phyloP scores from a whole-genome alignment of 139 green algal genomes.

The Tetraselmis chui region DNA sequence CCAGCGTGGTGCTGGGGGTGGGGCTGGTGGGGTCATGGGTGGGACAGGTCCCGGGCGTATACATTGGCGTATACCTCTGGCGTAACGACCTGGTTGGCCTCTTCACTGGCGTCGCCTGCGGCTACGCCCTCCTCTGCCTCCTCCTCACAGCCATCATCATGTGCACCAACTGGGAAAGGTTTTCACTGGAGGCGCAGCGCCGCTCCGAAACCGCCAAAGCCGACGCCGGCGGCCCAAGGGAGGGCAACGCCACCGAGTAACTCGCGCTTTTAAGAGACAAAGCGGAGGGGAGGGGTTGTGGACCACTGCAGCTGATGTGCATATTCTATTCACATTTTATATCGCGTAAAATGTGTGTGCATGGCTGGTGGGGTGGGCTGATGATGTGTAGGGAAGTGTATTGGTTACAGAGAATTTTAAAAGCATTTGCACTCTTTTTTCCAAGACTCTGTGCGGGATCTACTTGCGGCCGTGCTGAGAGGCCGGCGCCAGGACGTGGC shows the following conservation, averaged over 20 bases:
- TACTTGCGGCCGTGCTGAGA: neutral
- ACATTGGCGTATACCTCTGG: neutral
- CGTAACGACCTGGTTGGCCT: neutral
- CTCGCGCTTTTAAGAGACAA: no score
- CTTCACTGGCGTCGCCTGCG: neutral
- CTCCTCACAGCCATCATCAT: neutral
- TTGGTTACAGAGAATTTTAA: no score
- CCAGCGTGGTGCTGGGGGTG: neutral
- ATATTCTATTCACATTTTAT: no score
- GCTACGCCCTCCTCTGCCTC: slow-evolving; percentile 1
- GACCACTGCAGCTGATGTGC: no score
- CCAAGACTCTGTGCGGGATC: neutral
- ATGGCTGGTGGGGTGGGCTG: no score
- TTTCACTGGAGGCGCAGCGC: neutral
- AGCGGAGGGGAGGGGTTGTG: no score
- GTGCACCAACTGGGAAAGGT: neutral
- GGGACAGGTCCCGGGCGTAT: slow-evolving; percentile 5
- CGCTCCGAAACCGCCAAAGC: neutral
- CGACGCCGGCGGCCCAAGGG: neutral
- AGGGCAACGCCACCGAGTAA: no score
- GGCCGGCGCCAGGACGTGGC: neutral
- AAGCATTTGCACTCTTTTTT: no score
- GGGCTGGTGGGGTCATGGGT: slow-evolving; percentile 12
- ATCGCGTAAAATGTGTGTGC: no score
- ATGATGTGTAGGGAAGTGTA: no score